Base-by-base conservation (phyloP, 495 filamentous ascomycete species). In the Jackrogersella multiformis region DNA sequence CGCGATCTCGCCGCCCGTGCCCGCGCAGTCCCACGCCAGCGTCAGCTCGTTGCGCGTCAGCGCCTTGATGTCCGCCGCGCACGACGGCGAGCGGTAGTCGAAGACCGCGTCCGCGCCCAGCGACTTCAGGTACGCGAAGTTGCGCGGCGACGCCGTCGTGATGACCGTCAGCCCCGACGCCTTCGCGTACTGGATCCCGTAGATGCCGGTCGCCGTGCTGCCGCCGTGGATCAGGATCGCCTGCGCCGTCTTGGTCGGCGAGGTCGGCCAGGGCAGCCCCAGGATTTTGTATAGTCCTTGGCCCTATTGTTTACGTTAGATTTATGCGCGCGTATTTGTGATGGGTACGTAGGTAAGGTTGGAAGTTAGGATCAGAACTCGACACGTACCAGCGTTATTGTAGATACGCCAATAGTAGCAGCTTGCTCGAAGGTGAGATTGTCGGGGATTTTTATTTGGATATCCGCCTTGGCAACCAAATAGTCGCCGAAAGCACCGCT, bases 161-260 rank as follows among this genome's bases (percentile, higher is more conserved):
- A 80, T 58, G 20, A 84, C 80, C 5, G 64, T 69, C 46, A 79
- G 80, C 1, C 82, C 82, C 5, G 82, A 84, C 16, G 74, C 70
- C 54, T 74, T 76, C 24, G 82, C 78, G 68, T 74, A 79, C 67
- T 85, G 81, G 49, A 85, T 75, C 6, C 76, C 81, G 24, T 76
- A 78, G 18, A 82, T 66, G 13, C 84, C 84, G 0, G 82, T 82
- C 5, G 80, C 79, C 0, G 80, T 82, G 61, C 79, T 77, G 35
- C 82, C 84, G 60, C 83, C 84, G 74, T 84, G 82, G 62, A 86
- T 79, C 16, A 86, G 68, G 30, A 86, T 72, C 0, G 72, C 64
- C 42, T 52, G 53, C 1, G 74, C 57, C 2, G 61, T 63, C 7
- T 67, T 30, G 7, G 66, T 18, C 0, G 81, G 76, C 16, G 66